phyloP scores from a whole-genome alignment of 73 alveolate genomes.

The Paramecium pentaurelia region DNA sequence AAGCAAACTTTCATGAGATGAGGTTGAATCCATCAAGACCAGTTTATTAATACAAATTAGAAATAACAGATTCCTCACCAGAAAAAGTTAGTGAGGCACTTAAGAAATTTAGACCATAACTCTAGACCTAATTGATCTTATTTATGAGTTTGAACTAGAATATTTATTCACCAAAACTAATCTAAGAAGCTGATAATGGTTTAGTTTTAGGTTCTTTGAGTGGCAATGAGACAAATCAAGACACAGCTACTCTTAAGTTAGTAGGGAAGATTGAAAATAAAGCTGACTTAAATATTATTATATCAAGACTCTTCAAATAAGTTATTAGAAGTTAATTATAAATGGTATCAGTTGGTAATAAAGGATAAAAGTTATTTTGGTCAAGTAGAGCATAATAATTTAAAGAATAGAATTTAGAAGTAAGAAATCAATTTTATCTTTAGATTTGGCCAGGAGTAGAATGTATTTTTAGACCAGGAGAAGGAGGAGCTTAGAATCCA shows the following conservation, averaged over 20 bases:
- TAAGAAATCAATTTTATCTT: not conserved
- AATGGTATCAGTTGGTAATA: conserved; percentile 45
- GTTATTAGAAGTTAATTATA: not conserved
- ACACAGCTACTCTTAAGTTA: not conserved
- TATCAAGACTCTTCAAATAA: not conserved
- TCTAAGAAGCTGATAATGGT: conserved; percentile 10
- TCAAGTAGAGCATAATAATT: not conserved
- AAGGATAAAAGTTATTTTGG: conserved; percentile 36
- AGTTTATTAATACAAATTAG: conserved; percentile 7
- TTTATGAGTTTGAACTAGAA: not conserved
- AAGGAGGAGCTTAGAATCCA: conserved; percentile 12
- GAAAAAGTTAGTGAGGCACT: not conserved
- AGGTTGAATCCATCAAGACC: conserved; percentile 14
- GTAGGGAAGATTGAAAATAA: not conserved
- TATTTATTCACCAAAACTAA: not conserved
- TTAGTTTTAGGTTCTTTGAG: not conserved
- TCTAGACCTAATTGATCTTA: not conserved
- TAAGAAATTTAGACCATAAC: conserved; percentile 4
- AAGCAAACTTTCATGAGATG: conserved; percentile 8
- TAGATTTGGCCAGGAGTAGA: conserved; percentile 54
- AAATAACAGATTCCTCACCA: not conserved
- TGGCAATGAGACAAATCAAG: not conserved
- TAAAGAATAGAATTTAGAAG: not conserved
- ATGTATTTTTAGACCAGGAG: not conserved
- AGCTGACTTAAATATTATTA: not conserved